Conservation (phyloP, 768 basidiomycete species). For the Leccinum variicolor region DNA sequence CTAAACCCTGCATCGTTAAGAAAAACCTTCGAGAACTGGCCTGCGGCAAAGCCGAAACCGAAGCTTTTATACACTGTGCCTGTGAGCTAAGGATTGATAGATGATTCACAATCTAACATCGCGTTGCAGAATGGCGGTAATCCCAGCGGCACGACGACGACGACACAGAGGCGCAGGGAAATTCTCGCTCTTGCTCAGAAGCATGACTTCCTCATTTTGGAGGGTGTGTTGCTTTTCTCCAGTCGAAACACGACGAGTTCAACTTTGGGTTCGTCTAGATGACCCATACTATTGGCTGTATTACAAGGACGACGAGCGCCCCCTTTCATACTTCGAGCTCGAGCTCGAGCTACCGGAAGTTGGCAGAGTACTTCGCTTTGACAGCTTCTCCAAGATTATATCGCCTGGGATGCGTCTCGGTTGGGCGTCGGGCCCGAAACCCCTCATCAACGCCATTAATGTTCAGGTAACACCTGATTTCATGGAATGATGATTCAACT, state of each 20-base stretch:
- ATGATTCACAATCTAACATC: slow-evolving; percentile 22
- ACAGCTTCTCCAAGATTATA: slow-evolving; percentile 60
- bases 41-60: slow-evolving; percentile 58
- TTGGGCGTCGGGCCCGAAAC: no score
- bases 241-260: neutral
- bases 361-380: slow-evolving; percentile 64
- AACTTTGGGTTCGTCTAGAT: slow-evolving; percentile 38
- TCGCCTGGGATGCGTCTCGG: no score
- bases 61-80: slow-evolving; percentile 75
- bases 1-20: slow-evolving; percentile 56
- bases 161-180: slow-evolving; percentile 57
- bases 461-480: no score
- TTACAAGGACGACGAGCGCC: slow-evolving; percentile 54
- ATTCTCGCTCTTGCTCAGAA: slow-evolving; percentile 62
- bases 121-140: slow-evolving; percentile 67
- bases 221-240: slow-evolving; percentile 43
- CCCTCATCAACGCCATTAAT: no score
- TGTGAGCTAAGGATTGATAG: slow-evolving; percentile 30
- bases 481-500: neutral
- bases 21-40: slow-evolving; percentile 66
- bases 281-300: slow-evolving; percentile 71
- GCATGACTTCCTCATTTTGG: slow-evolving; percentile 72
- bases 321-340: neutral
- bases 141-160: slow-evolving; percentile 70
- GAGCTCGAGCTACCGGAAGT: neutral